phyloP scores from a whole-genome alignment of 768 basidiomycete genomes.

The Boletus coccyginus region DNA sequence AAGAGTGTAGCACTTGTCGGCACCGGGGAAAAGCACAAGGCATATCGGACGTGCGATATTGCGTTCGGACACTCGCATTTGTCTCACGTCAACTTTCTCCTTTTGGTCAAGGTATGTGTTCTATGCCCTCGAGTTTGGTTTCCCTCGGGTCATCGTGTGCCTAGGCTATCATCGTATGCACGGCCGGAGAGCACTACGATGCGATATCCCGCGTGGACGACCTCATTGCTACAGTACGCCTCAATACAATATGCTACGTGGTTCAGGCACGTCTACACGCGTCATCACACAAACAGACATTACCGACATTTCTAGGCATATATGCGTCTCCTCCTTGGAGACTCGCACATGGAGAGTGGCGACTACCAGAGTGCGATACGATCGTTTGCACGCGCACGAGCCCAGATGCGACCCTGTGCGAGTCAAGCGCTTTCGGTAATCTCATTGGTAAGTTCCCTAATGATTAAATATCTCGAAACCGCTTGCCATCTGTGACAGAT shows the following conservation, averaged over 20 bases:
- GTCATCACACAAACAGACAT: too few relatives aligned
- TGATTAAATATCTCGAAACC: too few relatives aligned
- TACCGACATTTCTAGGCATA: neutral
- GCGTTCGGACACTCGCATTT: neutral
- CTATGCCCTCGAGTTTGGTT: neutral
- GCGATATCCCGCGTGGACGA: neutral
- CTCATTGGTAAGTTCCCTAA: slow-evolving; percentile 1
- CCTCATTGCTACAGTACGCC: neutral
- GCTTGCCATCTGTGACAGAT: too few relatives aligned
- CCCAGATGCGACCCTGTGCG: too few relatives aligned
- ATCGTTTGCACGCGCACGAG: neutral
- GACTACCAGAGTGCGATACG: neutral
- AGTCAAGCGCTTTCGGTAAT: neutral
- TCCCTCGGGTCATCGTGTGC: rapidly evolving
- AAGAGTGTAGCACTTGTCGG: neutral
- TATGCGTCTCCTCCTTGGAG: neutral
- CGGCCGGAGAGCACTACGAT: neutral
- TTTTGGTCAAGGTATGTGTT: neutral
- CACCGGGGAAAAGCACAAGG: neutral
- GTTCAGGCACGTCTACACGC: neutral
- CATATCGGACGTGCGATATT: neutral
- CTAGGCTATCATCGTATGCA: neutral
- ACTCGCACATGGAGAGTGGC: neutral
- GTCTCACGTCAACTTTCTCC: neutral
- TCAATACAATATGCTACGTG: neutral